Evolutionary conservation across 2,329 filamentous ascomycete genomes (phyloP), one percentile per base, ranked within the genome.

Genomic region (Sporothrix protearum): DNA sequence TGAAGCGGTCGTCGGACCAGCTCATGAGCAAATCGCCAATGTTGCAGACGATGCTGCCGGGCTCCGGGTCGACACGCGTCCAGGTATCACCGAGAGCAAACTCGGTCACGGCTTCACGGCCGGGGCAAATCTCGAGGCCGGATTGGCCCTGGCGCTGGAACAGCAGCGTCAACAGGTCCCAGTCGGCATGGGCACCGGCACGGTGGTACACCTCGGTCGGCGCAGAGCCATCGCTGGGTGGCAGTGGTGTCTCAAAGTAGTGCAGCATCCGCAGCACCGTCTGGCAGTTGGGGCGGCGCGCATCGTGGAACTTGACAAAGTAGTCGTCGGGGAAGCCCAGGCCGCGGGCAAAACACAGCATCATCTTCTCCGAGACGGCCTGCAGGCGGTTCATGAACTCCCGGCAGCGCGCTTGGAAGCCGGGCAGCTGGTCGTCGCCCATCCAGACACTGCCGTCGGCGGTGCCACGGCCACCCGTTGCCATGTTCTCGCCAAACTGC

Each of bases 1-100:
- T 91, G 81, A 91, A 90, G 25, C 88, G 84, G 77, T 91, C 89
- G 76, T 91, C 88, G 36, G 84, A 87, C 88, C 88, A 90, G 55
- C 82, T 85, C 89, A 91, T 90, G 19, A 91, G 81, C 70, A 91
- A 80, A 76, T 91, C 88, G 3, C 89, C 89, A 73, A 90, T 88
- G 75, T 90, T 90, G 78, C 88, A 90, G 9, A 91, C 85, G 71
- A 89, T 87, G 73, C 85, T 84, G 0, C 84, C 86, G 0, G 81
- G 80, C 1, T 77, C 79, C 6, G 85, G 85, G 73, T 87, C 84
- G n/a, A 91, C 83, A 72, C 87, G 87, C 10, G 88, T 91, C 89
- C 89, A 91, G 0, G 79, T 79, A 75, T 90, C 87, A 0, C 87
- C 86, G 61, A 84, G 82, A 0, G 84, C 88, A 74, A 88, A 90